A percentile compares a stretch with the other conserved stretches of the same genome.
Conservation (phyloP, 345 rosid species). For the Salix viminalis region DNA sequence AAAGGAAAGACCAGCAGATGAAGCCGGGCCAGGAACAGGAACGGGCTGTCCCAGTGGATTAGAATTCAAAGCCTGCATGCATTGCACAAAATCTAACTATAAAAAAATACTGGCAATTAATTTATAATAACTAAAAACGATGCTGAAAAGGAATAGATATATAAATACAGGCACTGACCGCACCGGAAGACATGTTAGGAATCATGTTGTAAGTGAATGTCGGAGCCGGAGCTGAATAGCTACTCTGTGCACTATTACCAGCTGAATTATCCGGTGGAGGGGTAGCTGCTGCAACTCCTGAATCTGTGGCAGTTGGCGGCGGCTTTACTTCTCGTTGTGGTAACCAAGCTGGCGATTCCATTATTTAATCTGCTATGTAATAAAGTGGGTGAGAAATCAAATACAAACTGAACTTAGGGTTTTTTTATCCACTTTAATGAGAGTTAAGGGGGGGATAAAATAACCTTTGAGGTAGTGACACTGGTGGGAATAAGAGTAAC, state of each 20-base stretch:
- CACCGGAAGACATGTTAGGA: background rate
- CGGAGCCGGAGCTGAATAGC: background rate
- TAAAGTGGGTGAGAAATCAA: background rate
- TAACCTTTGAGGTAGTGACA: background rate
- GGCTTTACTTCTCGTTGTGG: background rate
- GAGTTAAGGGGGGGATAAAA: background rate
- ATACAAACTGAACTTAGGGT: background rate
- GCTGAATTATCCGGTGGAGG: background rate
- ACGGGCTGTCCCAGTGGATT: constrained; percentile 12
- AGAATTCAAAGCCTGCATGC: constrained; percentile 19
- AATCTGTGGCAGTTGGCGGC: background rate
- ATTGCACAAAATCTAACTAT: no score
- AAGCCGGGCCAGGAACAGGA: constrained; percentile 17
- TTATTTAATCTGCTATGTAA: background rate
- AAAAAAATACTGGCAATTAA: no score
- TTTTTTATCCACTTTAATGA: background rate
- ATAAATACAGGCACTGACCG: background rate
- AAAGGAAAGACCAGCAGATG: constrained; percentile 15
- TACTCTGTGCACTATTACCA: background rate
- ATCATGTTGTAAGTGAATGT: background rate
- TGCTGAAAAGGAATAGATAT: no score
- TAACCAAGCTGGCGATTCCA: background rate
- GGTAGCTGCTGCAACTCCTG: background rate
- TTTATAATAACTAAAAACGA: no score
- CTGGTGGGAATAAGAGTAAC: background rate